These are phyloP conservation scores for Spathaspora boniae DNA, from an alignment of 805 yeast genomes.

Conservation along the genomic window DNA sequence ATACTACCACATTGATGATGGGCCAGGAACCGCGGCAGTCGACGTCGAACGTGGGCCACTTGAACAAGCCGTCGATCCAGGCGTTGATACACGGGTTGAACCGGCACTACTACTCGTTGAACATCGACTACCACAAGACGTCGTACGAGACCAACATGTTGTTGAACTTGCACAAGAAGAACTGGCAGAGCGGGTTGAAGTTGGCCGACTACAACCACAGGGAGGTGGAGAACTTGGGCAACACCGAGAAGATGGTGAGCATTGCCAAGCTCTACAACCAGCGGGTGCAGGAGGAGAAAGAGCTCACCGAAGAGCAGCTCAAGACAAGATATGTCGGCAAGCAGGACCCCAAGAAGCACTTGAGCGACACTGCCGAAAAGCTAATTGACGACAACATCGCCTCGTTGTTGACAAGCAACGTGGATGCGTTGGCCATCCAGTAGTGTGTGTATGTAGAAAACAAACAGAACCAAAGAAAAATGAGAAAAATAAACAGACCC, in stretches of 20 bases:
- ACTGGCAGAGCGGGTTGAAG: conserved; percentile 91
- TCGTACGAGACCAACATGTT: conserved; percentile 91
- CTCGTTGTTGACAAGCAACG: conserved; percentile 81
- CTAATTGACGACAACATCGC: conserved; percentile 88
- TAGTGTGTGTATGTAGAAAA: conserved; percentile 24
- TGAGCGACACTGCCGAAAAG: conserved; percentile 81
- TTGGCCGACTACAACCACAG: conserved; percentile 73
- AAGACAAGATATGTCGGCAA: conserved; percentile 97
- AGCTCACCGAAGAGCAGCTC: conserved; percentile 79
- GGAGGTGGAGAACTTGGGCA: conserved; percentile 70
- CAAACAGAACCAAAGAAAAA: background rate
- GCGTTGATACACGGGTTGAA: conserved; percentile 96
- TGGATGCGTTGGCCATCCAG: conserved; percentile 85
- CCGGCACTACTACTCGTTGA: conserved; percentile 93
- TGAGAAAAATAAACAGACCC: background rate
- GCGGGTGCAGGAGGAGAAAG: conserved; percentile 90
- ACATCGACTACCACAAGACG: conserved; percentile 92
- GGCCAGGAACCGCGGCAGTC: conserved; percentile 98
- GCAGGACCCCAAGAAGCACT: conserved; percentile 98
- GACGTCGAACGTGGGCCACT: conserved; percentile 90
- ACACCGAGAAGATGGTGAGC: conserved; percentile 76
- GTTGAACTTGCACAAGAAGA: conserved; percentile 87
- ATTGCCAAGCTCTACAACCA: conserved; percentile 87
- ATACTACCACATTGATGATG: conserved; percentile 82
- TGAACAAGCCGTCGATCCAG: conserved; percentile 94